Evolutionary conservation across 306 rosid genomes (phyloP), one percentile per base, ranked within the genome.

Genomic region (Lupinus albus): DNA sequence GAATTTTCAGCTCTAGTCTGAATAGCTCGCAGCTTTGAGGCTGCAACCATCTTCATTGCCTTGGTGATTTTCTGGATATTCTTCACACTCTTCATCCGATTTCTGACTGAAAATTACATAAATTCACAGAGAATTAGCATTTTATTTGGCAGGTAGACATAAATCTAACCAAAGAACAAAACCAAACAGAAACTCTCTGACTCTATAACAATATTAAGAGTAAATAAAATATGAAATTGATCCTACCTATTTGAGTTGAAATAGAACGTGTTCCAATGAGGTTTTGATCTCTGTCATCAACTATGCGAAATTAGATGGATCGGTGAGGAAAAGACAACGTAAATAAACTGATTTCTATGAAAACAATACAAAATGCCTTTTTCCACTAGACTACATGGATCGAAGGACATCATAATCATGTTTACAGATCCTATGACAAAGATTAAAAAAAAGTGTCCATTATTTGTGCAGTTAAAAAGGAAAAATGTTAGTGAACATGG

Each of bases 31-130:
- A 93, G 86, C 82, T 90, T 93, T 13, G 99, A 93, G 4, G 99
- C 99, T 68, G 99, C 99, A 85, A 93, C 99, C 99, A 93, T 93
- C 75, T 93, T 93, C 99, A 93, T 93, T 11, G 99, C 99, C 86
- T 93, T 93, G 11, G 99, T 93, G 68, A 93, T 93, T 67, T 93
- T 93, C 86, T 93, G 99, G 65, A 93, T 93, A 84, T 70, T 93
- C 79, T 83, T 93, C 68, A 93, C 97, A 93, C 97, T 93, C 89
- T 90, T 90, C 99, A 93, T 93, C 53, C 99, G 85, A 70, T 75
- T 90, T 66, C 99, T 82, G 66, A 93, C 99, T 93, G 84, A 47
- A 73, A 8, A 47, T 71, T 13, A 41, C 65, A 65, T 28, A 42
- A 73, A 55, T 70, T 42, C 58, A 76, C 39, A 16, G 28, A 61